These are phyloP conservation scores for Mitragyna speciosa DNA, from an alignment of 257 asterid genomes.

Conservation along the genomic window DNA sequence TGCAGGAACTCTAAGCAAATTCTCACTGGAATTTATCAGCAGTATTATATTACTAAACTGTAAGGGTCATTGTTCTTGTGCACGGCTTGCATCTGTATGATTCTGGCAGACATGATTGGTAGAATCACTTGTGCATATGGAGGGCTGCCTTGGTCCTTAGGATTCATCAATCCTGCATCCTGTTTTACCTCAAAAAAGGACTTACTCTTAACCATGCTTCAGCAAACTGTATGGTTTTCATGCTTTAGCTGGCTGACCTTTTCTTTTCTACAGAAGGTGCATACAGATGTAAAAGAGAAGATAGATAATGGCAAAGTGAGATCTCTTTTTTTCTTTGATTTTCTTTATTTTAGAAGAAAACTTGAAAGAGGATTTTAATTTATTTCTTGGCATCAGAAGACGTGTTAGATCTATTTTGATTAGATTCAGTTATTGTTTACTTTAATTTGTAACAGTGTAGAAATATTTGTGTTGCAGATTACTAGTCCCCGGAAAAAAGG, in stretches of 20 bases:
- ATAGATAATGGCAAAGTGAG: slow-evolving; percentile 31
- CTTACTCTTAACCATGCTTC: background rate
- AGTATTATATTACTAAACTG: background rate
- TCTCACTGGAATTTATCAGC: background rate
- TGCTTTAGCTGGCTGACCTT: background rate
- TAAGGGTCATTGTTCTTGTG: background rate
- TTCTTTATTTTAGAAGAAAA: background rate
- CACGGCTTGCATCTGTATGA: too few species aligned
- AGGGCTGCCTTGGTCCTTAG: background rate
- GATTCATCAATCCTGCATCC: background rate
- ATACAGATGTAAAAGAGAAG: slow-evolving; percentile 29
- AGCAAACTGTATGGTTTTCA: background rate
- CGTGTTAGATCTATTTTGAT: background rate
- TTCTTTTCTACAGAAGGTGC: slow-evolving; percentile 29
- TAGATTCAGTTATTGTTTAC: too few species aligned
- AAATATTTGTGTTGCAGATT: slow-evolving; percentile 8
- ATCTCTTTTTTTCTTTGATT: background rate
- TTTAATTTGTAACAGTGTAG: background rate
- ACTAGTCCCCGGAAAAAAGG: slow-evolving; percentile 15
- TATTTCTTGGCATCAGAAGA: background rate
- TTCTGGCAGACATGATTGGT: too few species aligned
- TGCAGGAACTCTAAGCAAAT: background rate
- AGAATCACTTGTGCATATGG: background rate
- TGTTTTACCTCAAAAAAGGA: too few species aligned
- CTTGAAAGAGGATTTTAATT: background rate